Evolutionary conservation across 2,329 filamentous ascomycete species (phyloP).

Genomic region (Paecilomyces formosus): DNA sequence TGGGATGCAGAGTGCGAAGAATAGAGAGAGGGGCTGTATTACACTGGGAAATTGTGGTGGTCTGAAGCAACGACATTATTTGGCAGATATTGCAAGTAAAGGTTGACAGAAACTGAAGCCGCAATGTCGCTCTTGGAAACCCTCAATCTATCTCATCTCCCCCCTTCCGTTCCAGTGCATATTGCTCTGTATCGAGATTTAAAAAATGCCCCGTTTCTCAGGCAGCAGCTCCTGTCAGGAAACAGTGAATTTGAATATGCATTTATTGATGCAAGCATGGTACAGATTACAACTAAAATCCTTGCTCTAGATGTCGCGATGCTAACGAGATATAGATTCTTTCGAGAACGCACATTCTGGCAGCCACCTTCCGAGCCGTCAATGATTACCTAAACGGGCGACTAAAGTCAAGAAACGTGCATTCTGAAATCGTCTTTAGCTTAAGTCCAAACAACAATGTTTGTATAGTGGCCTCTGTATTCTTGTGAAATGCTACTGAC

Average conservation of each 20-base stretch:
- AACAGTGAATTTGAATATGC: conserved; percentile 88
- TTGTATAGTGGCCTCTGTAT: conserved; percentile 15
- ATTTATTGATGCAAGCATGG: conserved; percentile 77
- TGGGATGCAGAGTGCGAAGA: not conserved
- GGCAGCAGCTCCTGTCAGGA: conserved; percentile 74
- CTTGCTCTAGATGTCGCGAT: not conserved
- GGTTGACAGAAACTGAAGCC: not conserved
- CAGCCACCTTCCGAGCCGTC: conserved; percentile 71
- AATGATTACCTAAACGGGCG: conserved; percentile 54
- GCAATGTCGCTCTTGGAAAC: conserved; percentile 49
- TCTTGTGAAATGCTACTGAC: conserved; percentile 1
- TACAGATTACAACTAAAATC: conserved; percentile 33
- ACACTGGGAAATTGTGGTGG: not conserved
- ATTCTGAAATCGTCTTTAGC: conserved; percentile 78
- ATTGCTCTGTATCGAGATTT: conserved; percentile 69
- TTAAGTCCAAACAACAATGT: conserved; percentile 80
- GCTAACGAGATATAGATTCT: conserved; percentile 48
- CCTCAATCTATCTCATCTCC: conserved; percentile 68
- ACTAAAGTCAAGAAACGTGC: conserved; percentile 74
- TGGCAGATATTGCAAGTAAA: not conserved
- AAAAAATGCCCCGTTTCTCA: conserved; percentile 68
- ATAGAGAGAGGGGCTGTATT: not conserved
- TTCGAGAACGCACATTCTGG: conserved; percentile 64
- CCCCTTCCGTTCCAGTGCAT: conserved; percentile 59
- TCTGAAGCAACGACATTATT: not conserved